These are phyloP conservation scores for Pisolithus orientalis DNA, from an alignment of 768 basidiomycete genomes.

Conservation along the genomic window DNA sequence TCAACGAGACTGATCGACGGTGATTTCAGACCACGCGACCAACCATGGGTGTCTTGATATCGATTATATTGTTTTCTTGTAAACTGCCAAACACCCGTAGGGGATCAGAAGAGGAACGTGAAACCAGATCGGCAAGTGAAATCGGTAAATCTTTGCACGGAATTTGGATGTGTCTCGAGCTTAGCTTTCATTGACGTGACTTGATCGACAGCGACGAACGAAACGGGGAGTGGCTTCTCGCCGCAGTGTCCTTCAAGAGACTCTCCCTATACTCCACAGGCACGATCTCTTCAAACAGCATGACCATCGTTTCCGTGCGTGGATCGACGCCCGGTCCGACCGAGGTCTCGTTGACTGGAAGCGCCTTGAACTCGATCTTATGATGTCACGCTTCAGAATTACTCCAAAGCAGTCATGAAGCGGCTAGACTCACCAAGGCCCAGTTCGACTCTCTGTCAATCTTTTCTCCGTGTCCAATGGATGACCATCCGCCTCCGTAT, in stretches of 20 bases:
- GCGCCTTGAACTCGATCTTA: constrained; percentile 84
- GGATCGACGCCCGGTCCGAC: constrained; percentile 43
- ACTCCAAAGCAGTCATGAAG: neutral
- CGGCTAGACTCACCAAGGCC: constrained; percentile 65
- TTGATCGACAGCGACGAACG: constrained; percentile 46
- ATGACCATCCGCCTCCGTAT: constrained; percentile 83
- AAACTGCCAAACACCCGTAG: too few relatives aligned
- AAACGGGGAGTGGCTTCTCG: constrained; percentile 58
- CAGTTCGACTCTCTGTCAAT: constrained; percentile 83
- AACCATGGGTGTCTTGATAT: too few relatives aligned
- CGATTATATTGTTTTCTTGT: too few relatives aligned
- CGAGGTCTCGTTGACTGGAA: constrained; percentile 37
- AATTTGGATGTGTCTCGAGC: constrained; percentile 30
- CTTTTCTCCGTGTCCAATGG: constrained; percentile 64
- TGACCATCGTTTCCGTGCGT: constrained; percentile 59
- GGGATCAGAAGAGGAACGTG: too few relatives aligned
- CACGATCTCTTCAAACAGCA: constrained; percentile 92
- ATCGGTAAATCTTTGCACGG: too few relatives aligned
- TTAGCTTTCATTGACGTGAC: constrained; percentile 66
- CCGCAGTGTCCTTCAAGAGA: constrained; percentile 47
- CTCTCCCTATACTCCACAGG: constrained; percentile 81
- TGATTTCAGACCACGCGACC: too few relatives aligned
- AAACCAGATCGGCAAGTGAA: too few relatives aligned
- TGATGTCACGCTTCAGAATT: constrained; percentile 4
- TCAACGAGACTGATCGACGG: too few relatives aligned